Conservation (phyloP, 805 yeast genomes). For the Wickerhamomyces rabaulensis region DNA sequence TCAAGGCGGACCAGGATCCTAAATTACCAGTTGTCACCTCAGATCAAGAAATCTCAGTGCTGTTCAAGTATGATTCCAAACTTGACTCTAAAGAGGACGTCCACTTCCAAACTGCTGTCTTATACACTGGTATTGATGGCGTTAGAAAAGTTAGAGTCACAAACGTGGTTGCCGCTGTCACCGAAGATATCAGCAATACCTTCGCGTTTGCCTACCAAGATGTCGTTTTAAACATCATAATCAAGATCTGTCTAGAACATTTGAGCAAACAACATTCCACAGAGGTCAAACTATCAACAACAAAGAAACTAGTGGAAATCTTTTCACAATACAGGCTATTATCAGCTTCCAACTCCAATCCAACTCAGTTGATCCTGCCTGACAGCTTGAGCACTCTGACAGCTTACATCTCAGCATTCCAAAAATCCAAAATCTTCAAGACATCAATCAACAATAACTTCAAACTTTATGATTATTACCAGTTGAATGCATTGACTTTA, state of each 20-base stretch:
- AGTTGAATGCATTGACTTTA: constrained; percentile 48
- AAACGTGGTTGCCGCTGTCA: constrained; percentile 76
- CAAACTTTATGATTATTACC: constrained; percentile 48
- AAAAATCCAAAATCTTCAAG: constrained; percentile 60
- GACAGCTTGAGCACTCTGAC: constrained; percentile 71
- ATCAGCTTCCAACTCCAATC: constrained; percentile 37
- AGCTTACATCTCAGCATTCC: constrained; percentile 59
- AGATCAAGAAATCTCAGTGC: constrained; percentile 63
- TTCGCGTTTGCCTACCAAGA: constrained; percentile 81
- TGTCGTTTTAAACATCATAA: constrained; percentile 45
- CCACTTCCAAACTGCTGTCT: constrained; percentile 85
- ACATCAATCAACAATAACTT: constrained; percentile 49
- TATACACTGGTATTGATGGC: constrained; percentile 79
- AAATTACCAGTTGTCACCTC: constrained; percentile 58
- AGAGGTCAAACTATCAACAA: constrained; percentile 49
- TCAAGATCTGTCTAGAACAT: constrained; percentile 42
- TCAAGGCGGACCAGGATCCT: constrained; percentile 49
- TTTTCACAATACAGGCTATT: constrained; percentile 52
- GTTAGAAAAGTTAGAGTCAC: constrained; percentile 80
- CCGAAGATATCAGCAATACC: constrained; percentile 66
- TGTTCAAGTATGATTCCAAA: constrained; percentile 73
- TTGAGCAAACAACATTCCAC: constrained; percentile 37
- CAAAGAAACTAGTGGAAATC: constrained; percentile 46
- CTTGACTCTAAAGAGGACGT: constrained; percentile 68
- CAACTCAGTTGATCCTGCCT: constrained; percentile 74